A percentile compares a stretch with the other conserved stretches of the same genome.
These are phyloP conservation scores for Metrosideros polymorpha DNA, from an alignment of 441 rosid species.

Conservation along the genomic window DNA sequence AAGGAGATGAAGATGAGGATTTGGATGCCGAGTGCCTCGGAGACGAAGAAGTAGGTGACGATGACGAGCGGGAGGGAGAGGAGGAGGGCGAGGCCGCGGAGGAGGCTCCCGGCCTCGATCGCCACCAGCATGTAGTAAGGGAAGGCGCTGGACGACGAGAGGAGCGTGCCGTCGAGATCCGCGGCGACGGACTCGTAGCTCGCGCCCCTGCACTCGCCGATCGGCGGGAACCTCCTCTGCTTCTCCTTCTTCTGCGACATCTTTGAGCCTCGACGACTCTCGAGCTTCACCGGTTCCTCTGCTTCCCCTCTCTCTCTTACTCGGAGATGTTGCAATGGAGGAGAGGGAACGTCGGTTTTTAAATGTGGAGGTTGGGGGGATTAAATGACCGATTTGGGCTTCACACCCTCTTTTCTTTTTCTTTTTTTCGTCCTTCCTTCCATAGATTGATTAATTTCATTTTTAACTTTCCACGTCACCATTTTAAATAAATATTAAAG, in stretches of 20 bases:
- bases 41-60: conserved; percentile 63
- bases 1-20: conserved; percentile 75
- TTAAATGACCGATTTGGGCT: conserved; percentile 20
- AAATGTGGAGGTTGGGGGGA: conserved; percentile 19
- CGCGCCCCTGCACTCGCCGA: conserved; percentile 40
- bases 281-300: neutral
- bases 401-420: neutral
- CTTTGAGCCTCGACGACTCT: neutral
- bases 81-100: conserved; percentile 69
- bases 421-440: too few relatives aligned
- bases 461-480: neutral
- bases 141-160: conserved; percentile 67
- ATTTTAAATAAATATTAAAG: neutral
- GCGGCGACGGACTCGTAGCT: conserved; percentile 70
- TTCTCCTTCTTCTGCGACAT: conserved; percentile 33
- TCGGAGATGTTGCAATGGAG: neutral
- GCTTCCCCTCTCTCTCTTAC: neutral
- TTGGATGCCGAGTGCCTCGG: conserved; percentile 75
- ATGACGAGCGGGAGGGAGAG: conserved; percentile 62
- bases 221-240: conserved; percentile 41
- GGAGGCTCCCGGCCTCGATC: conserved; percentile 73
- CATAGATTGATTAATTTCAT: too few relatives aligned
- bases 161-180: conserved; percentile 92
- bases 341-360: conserved; percentile 27
- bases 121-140: conserved; percentile 90